A percentile compares a stretch with the other conserved stretches of the same genome.
These are phyloP conservation scores for Petrea volubilis DNA, from an alignment of 257 asterid genomes.

Conservation along the genomic window DNA sequence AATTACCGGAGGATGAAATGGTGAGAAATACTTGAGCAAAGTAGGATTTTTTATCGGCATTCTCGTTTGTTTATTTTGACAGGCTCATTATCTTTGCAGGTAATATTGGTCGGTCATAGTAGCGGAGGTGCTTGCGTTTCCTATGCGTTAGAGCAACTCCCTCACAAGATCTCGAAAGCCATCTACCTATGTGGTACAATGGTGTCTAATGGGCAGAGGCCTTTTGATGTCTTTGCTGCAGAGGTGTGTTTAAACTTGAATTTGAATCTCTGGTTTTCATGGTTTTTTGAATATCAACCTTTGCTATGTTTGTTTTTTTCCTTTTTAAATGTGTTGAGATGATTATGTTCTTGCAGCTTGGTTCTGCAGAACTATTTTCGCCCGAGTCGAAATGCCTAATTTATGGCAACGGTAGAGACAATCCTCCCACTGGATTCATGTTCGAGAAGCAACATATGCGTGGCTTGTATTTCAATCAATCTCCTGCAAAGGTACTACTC, in stretches of 20 bases:
- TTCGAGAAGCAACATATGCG: conserved; percentile 65
- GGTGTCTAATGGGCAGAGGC: conserved; percentile 66
- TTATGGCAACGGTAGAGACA: conserved; percentile 63
- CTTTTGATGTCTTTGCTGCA: conserved; percentile 74
- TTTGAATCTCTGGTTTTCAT: too few species aligned
- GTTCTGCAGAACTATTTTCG: conserved; percentile 66
- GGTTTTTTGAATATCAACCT: too few species aligned
- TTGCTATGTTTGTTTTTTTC: too few species aligned
- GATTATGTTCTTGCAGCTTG: conserved; percentile 48
- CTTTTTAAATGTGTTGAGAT: background rate
- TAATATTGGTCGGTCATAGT: conserved; percentile 77
- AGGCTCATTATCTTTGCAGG: conserved; percentile 37
- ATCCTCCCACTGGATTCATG: conserved; percentile 76
- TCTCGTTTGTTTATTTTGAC: background rate
- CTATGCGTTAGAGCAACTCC: conserved; percentile 61
- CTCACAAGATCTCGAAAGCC: conserved; percentile 64
- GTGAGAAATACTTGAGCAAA: conserved; percentile 32
- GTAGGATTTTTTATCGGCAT: background rate
- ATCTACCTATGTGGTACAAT: conserved; percentile 70
- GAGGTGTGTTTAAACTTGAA: conserved; percentile 46
- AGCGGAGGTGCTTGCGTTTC: conserved; percentile 82
- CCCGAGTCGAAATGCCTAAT: conserved; percentile 59
- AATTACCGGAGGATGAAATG: conserved; percentile 59
- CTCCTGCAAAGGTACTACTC: conserved; percentile 24
- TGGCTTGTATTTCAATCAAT: conserved; percentile 24